Evolutionary conservation across 805 yeast species (phyloP).

Genomic region (Komagataella mondaviorum): DNA sequence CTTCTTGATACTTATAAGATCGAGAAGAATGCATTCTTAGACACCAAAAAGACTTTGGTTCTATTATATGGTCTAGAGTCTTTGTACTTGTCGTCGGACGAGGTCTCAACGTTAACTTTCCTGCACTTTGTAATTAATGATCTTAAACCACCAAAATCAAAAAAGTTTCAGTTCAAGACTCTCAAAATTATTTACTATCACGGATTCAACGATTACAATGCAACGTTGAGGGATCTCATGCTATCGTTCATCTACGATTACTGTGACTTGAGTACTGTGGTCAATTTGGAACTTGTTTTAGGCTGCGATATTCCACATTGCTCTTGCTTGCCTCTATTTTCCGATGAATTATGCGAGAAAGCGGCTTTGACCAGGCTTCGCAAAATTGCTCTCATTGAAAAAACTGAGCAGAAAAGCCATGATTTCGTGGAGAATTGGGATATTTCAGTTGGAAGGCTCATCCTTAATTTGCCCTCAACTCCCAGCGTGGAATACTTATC

Average conservation of each 20-base stretch:
- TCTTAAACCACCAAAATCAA: not conserved
- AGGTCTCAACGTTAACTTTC: conserved; percentile 21
- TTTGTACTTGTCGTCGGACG: conserved; percentile 18
- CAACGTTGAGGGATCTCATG: conserved; percentile 17
- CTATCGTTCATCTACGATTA: conserved; percentile 15
- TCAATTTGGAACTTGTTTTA: conserved; percentile 33
- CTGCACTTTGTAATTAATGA: conserved; percentile 15
- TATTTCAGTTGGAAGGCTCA: conserved; percentile 27
- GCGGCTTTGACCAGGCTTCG: conserved; percentile 15
- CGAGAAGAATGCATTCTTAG: not conserved
- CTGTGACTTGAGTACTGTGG: conserved; percentile 16
- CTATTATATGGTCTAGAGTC: conserved; percentile 8
- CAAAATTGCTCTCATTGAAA: conserved; percentile 21
- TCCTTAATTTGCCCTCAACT: conserved; percentile 19
- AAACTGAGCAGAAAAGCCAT: conserved; percentile 21
- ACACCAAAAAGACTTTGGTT: conserved; percentile 1
- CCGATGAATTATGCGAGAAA: conserved; percentile 20
- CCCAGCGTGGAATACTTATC: conserved; percentile 19
- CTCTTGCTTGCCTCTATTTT: conserved; percentile 30
- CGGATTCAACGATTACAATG: conserved; percentile 26
- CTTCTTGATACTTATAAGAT: conserved; percentile 4
- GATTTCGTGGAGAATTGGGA: conserved; percentile 45
- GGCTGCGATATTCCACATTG: conserved; percentile 38
- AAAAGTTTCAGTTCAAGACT: conserved; percentile 13
- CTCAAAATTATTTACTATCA: conserved; percentile 32